Percentiles rank a stretch among this genome's conserved stretches.
These are phyloP conservation scores for Amanita polypyramis DNA, from an alignment of 768 basidiomycete genomes.

Conservation along the genomic window DNA sequence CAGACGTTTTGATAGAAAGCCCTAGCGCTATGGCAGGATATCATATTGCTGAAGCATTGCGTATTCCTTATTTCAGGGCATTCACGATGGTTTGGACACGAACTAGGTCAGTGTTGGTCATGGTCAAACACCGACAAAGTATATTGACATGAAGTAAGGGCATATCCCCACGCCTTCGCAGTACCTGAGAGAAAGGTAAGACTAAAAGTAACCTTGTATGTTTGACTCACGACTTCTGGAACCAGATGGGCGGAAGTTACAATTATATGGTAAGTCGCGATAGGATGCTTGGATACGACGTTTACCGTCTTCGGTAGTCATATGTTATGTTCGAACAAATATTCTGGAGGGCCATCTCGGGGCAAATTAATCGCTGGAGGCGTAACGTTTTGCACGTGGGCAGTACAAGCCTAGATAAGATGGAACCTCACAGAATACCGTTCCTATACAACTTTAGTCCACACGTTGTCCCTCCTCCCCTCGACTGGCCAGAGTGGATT, in stretches of 20 bases:
- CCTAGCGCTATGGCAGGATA: slow-evolving; percentile 97
- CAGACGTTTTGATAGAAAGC: slow-evolving; percentile 89
- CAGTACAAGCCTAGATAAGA: slow-evolving; percentile 83
- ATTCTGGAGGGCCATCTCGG: slow-evolving; percentile 91
- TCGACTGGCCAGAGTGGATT: slow-evolving; percentile 99
- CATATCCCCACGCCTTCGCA: slow-evolving; percentile 96
- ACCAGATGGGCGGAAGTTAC: slow-evolving; percentile 88
- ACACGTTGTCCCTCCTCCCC: slow-evolving; percentile 77
- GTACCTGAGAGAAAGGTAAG: slow-evolving; percentile 87
- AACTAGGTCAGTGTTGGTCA: slow-evolving; percentile 44
- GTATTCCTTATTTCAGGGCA: slow-evolving; percentile 89
- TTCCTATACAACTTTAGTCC: slow-evolving; percentile 98
- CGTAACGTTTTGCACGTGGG: slow-evolving; percentile 64
- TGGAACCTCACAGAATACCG: slow-evolving; percentile 96
- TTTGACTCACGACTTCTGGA: not conserved
- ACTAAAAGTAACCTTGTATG: not conserved
- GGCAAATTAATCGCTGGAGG: slow-evolving; percentile 93
- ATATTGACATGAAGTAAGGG: slow-evolving; percentile 32
- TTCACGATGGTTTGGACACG: slow-evolving; percentile 99
- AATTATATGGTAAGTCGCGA: slow-evolving; percentile 83
- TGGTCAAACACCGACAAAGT: not conserved
- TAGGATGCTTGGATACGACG: slow-evolving; percentile 1
- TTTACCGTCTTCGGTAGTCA: slow-evolving; percentile 33
- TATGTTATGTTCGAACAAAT: slow-evolving; percentile 98
- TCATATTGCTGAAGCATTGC: slow-evolving; percentile 92